A percentile compares a stretch with the other conserved stretches of the same genome.
phyloP scores from a whole-genome alignment of 2,329 filamentous ascomycete species.

The Paracamarosporium sp. region DNA sequence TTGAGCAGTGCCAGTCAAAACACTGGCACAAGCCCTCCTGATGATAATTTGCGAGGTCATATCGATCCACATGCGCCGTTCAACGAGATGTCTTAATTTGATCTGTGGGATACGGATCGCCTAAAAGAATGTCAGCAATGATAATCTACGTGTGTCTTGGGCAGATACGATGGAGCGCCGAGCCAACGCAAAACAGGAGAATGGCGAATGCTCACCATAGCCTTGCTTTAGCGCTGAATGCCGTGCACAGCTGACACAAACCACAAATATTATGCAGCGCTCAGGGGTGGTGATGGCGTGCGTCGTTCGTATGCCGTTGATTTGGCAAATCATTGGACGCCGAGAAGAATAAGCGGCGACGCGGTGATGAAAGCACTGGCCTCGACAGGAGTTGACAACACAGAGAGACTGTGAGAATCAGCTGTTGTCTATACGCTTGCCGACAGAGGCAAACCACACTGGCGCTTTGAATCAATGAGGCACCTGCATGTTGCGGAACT shows the following conservation, averaged over 20 bases:
- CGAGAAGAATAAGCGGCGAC: constrained; percentile 8
- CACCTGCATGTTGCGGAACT: constrained; percentile 40
- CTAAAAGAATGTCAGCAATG: constrained; percentile 14
- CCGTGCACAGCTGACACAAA: constrained; percentile 42
- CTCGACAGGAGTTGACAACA: constrained; percentile 12
- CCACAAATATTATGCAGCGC: constrained; percentile 38
- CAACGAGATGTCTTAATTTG: not conserved
- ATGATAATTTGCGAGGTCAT: not conserved
- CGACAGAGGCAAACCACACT: constrained; percentile 19
- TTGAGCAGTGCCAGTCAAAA: not conserved
- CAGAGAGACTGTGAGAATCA: constrained; percentile 3
- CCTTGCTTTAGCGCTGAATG: constrained; percentile 27
- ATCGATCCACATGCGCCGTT: not conserved
- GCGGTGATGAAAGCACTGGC: constrained; percentile 27
- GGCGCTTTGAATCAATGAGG: constrained; percentile 34
- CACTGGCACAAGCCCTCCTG: not conserved
- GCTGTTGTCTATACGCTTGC: constrained; percentile 7
- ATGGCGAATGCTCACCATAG: constrained; percentile 32
- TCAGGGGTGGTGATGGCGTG: constrained; percentile 28
- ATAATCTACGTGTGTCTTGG: constrained; percentile 16
- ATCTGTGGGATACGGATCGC: not conserved
- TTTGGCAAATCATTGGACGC: constrained; percentile 27
- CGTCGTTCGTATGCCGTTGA: constrained; percentile 4
- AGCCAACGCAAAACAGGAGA: constrained; percentile 18
- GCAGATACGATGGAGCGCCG: constrained; percentile 13